Evolutionary conservation across 2,329 filamentous ascomycete genomes (phyloP).

Genomic region (Whalleya microplaca): DNA sequence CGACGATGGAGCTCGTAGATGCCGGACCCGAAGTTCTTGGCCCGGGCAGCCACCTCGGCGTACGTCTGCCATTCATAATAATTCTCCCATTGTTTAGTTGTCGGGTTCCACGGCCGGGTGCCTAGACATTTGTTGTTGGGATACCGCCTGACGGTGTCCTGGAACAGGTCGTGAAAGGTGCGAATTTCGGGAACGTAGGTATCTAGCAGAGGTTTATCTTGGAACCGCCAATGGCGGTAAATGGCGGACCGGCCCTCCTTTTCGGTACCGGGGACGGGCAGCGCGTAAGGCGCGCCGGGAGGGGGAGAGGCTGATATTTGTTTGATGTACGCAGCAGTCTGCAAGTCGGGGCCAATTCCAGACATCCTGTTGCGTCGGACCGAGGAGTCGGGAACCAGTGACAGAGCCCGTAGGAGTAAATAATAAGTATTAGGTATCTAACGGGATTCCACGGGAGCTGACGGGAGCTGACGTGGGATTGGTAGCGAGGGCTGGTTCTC

Average conservation of each 20-base stretch:
- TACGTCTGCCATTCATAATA: conserved; percentile 86
- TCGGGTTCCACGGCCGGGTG: conserved; percentile 75
- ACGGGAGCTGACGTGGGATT: too few species aligned
- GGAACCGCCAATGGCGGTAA: conserved; percentile 83
- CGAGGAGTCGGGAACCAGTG: background rate
- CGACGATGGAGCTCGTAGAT: conserved; percentile 80
- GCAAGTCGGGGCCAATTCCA: conserved; percentile 41
- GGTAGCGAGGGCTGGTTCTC: too few species aligned
- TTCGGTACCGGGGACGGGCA: conserved; percentile 76
- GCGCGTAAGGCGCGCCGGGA: conserved; percentile 75
- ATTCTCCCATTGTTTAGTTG: conserved; percentile 71
- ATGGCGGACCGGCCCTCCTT: conserved; percentile 72
- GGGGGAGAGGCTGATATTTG: conserved; percentile 68
- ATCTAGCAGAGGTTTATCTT: conserved; percentile 70
- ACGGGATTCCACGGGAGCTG: too few species aligned
- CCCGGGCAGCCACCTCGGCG: conserved; percentile 73
- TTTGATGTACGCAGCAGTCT: conserved; percentile 47
- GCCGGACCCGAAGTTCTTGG: conserved; percentile 84
- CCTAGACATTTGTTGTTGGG: conserved; percentile 78
- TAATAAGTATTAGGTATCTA: background rate
- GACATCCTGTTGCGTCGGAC: conserved; percentile 22
- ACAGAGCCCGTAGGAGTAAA: background rate
- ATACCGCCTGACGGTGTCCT: conserved; percentile 63
- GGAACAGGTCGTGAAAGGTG: conserved; percentile 82
- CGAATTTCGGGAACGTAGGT: conserved; percentile 71